Evolutionary conservation across 441 rosid genomes (phyloP).

Genomic region (Corymbia citriodora): DNA sequence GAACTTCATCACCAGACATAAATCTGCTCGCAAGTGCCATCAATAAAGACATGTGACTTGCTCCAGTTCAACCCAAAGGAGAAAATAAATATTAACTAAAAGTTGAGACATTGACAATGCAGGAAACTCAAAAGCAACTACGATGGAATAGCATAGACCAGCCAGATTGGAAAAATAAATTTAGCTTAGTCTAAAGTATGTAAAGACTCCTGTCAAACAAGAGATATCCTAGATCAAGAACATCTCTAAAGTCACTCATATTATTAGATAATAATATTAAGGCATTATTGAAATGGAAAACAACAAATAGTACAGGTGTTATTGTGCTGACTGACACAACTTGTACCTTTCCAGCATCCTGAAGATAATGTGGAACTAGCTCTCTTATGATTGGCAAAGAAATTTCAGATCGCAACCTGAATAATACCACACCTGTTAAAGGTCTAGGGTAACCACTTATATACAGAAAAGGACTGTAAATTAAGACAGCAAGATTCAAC

Average conservation of each 20-base stretch:
- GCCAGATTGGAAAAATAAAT: background rate
- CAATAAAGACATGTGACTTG: background rate
- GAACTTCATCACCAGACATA: background rate
- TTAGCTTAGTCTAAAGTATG: background rate
- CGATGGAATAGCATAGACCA: background rate
- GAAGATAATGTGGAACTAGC: constrained; percentile 97
- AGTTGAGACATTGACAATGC: background rate
- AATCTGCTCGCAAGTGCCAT: background rate
- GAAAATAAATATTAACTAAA: background rate
- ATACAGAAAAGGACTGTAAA: background rate
- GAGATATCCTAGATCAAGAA: background rate
- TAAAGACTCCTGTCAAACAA: background rate
- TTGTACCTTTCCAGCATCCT: constrained; percentile 80
- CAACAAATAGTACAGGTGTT: background rate
- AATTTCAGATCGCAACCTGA: constrained; percentile 94
- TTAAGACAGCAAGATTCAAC: background rate
- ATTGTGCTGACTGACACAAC: background rate
- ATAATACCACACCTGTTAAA: constrained; percentile 2
- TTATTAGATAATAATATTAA: background rate
- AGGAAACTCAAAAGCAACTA: background rate
- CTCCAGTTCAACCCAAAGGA: background rate
- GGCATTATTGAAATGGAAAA: background rate
- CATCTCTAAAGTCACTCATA: background rate
- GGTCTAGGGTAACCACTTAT: background rate
- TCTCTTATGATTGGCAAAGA: constrained; percentile 94